Base-by-base conservation (phyloP, 208 protist species). In the Angomonas ambiguus region DNA sequence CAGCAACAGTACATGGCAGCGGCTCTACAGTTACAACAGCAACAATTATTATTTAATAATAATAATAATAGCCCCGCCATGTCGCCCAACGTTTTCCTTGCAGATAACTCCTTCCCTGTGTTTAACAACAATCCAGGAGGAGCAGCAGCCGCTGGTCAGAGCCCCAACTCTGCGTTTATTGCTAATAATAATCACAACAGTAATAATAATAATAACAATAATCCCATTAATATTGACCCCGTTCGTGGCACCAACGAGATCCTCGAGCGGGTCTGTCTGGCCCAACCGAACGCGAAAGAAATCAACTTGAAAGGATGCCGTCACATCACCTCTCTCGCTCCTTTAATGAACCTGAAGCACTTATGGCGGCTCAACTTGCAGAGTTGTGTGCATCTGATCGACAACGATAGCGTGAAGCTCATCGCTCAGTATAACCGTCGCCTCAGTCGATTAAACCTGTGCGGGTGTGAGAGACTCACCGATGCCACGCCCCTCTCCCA, bases 321-420 rank as follows among this genome's bases (percentile, higher is more conserved):
- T 49, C 75, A 74, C 28, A 82, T 89, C 77, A 82, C 76, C 53
- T 79, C 67, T 70, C 76, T 89, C 34, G 72, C 42, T 41, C 71
- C 79, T 31, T 65, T 89, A 51, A 59, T 68, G 3, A 76, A 72
- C 5, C 75, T 89, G 58, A 67, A 71, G 27, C 84, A 82, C 62
- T 42, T 89, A 58, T 89, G 83, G 80, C 79, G 83, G 68, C 66
- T 89, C 49, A 89, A 83, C 62, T 68, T 89, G 58, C 83, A 89
- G 62, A 80, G 83, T 27, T 89, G 83, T 74, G 61, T 71, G 30
- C 76, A 78, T 66, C 68, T 49, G 32, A 80, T 89, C 2, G 80
- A 86, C 53, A 79, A 89, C 65, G 69, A 38, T 55, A 78, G 72
- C 2, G 72, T 89, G 31, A 67, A 79, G 55, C 74, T 86, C 62